These are phyloP conservation scores for Leccinum griseonigrum DNA, from an alignment of 1,284 basidiomycete genomes.

Conservation along the genomic window DNA sequence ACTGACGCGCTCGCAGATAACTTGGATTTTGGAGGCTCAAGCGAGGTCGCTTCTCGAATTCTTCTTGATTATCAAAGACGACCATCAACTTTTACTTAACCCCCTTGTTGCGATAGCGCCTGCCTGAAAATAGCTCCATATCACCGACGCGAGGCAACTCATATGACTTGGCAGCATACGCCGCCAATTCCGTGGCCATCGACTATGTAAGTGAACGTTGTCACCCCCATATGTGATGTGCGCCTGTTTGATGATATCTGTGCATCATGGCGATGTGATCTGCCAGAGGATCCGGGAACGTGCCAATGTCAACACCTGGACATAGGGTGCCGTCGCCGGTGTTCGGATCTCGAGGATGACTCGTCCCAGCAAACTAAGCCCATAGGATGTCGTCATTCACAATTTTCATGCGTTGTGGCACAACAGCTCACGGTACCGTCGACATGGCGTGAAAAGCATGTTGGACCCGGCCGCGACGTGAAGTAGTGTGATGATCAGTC, in stretches of 20 bases:
- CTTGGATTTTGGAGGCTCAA: not conserved
- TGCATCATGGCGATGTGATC: not conserved
- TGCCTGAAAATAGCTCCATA: not conserved
- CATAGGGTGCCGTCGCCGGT: not conserved
- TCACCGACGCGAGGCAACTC: not conserved
- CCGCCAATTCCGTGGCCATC: not conserved
- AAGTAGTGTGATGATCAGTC: not conserved
- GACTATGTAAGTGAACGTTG: not conserved
- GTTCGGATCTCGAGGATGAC: not conserved
- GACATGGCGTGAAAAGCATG: not conserved
- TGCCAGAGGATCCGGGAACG: not conserved
- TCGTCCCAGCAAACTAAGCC: not conserved
- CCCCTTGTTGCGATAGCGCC: not conserved
- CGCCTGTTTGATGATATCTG: not conserved
- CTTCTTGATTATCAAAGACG: not conserved
- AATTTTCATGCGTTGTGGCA: not conserved
- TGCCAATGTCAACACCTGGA: not conserved
- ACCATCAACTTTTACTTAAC: not conserved
- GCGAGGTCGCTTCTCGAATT: not conserved
- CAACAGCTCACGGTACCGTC: not conserved
- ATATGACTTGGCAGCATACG: not conserved
- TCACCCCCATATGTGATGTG: not conserved
- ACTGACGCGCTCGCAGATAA: not conserved
- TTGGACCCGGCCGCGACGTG: not conserved
- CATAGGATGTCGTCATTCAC: not conserved